These are phyloP conservation scores for Prunus davidiana DNA, from an alignment of 306 rosid species.

Conservation along the genomic window DNA sequence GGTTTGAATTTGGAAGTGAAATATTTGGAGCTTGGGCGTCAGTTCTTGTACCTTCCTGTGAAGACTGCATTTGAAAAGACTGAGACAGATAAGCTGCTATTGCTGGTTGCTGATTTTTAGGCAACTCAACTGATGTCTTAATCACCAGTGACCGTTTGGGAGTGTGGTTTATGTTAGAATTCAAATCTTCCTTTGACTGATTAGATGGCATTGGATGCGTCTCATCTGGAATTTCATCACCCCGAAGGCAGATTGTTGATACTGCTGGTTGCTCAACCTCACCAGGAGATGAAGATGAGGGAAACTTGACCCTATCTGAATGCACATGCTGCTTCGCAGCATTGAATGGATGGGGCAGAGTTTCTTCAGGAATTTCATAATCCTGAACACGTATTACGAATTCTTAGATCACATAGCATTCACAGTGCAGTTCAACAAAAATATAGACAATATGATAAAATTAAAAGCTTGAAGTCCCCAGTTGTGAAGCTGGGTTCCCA, in stretches of 20 bases:
- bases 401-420: conserved; percentile 18
- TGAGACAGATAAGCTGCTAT: conserved; percentile 47
- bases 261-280: conserved; percentile 19
- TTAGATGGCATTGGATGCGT: conserved; percentile 2
- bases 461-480: background rate
- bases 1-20: conserved; percentile 26
- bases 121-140: conserved; percentile 23
- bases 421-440: background rate
- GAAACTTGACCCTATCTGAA: conserved; percentile 9
- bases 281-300: conserved; percentile 14
- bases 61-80: conserved; percentile 49
- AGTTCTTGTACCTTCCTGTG: conserved; percentile 23
- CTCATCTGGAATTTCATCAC: conserved; percentile 12
- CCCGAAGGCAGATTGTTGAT: conserved; percentile 19
- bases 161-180: conserved; percentile 5
- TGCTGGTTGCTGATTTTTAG: conserved; percentile 29
- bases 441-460: background rate
- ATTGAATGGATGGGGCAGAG: conserved; percentile 71
- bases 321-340: conserved; percentile 16
- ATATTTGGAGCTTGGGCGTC: conserved; percentile 15
- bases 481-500: background rate
- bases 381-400: conserved; percentile 40
- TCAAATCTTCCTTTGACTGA: conserved; percentile 14
- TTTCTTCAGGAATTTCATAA: conserved; percentile 66
- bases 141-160: conserved; percentile 12